Conservation (phyloP, 768 basidiomycete species). For the Pleurotus ostreatus region DNA sequence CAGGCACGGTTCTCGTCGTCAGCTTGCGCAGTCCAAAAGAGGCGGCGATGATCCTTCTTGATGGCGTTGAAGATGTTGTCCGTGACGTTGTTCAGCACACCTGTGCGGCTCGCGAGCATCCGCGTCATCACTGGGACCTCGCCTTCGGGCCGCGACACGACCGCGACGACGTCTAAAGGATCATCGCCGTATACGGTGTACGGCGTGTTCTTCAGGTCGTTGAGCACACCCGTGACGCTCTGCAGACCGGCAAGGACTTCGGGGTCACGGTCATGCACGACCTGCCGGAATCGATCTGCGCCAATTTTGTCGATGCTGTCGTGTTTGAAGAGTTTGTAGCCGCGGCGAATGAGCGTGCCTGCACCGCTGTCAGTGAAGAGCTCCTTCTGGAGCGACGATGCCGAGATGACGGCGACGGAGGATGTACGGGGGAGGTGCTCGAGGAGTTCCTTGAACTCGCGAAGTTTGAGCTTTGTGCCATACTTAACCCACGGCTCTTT, state of each 20-base stretch:
- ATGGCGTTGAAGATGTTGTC: constrained; percentile 98
- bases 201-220: constrained; percentile 73
- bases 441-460: constrained; percentile 98
- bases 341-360: constrained; percentile 95
- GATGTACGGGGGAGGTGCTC: constrained; percentile 98
- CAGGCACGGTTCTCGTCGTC: constrained; percentile 97
- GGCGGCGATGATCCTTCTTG: constrained; percentile 86
- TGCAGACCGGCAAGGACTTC: constrained; percentile 80
- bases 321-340: constrained; percentile 97
- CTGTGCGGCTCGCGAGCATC: constrained; percentile 82
- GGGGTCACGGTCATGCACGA: constrained; percentile 93
- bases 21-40: constrained; percentile 97
- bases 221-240: constrained; percentile 85
- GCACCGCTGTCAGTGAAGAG: constrained; percentile 98
- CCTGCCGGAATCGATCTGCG: constrained; percentile 90
- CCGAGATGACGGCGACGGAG: constrained; percentile 96
- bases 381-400: constrained; percentile 91
- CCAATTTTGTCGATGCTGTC: constrained; percentile 77
- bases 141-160: constrained; percentile 88
- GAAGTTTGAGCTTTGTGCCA: constrained; percentile 97
- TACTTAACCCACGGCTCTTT: constrained; percentile 99
- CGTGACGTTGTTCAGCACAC: constrained; percentile 89
- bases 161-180: constrained; percentile 90
- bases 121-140: constrained; percentile 91
- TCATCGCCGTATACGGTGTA: constrained; percentile 99